Evolutionary conservation across 768 basidiomycete genomes (phyloP).

Genomic region (Naganishia kalamii): DNA sequence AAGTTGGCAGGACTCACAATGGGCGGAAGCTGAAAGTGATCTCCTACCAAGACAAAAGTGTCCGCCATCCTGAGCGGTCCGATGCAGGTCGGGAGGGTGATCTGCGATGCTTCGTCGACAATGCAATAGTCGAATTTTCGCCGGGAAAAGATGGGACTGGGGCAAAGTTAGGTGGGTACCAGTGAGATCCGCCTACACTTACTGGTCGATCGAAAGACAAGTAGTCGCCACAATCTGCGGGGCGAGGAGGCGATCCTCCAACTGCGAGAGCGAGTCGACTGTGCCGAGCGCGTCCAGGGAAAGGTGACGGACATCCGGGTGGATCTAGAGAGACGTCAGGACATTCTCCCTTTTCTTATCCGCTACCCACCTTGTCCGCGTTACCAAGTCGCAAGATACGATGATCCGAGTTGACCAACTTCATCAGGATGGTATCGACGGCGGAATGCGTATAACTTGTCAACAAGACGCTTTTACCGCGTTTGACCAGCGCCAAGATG

Average conservation of each 20-base stretch:
- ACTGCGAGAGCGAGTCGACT: conserved; percentile 67
- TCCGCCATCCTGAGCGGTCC: conserved; percentile 87
- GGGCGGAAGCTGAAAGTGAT: conserved; percentile 94
- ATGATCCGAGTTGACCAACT: conserved; percentile 63
- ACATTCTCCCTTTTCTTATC: background rate
- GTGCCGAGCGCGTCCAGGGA: conserved; percentile 58
- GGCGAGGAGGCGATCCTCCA: conserved; percentile 73
- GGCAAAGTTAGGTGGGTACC: background rate
- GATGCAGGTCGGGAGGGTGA: conserved; percentile 88
- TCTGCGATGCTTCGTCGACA: conserved; percentile 95
- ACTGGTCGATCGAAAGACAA: conserved; percentile 91
- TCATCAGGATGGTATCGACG: conserved; percentile 90
- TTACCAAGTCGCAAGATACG: conserved; percentile 80
- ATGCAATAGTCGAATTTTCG: conserved; percentile 93
- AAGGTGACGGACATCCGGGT: conserved; percentile 68
- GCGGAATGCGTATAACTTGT: conserved; percentile 96
- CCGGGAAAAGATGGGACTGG: conserved; percentile 73
- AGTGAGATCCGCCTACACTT: conserved; percentile 41
- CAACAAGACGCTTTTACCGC: conserved; percentile 80
- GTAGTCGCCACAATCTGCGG: conserved; percentile 96
- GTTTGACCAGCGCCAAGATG: conserved; percentile 67
- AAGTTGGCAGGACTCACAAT: conserved; percentile 54
- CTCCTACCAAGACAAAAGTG: conserved; percentile 88
- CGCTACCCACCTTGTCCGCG: conserved; percentile 68
- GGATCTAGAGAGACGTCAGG: conserved; percentile 55